These are phyloP conservation scores for Aspergillus phoenicis DNA, from an alignment of 2,329 filamentous ascomycete species.

Conservation along the genomic window DNA sequence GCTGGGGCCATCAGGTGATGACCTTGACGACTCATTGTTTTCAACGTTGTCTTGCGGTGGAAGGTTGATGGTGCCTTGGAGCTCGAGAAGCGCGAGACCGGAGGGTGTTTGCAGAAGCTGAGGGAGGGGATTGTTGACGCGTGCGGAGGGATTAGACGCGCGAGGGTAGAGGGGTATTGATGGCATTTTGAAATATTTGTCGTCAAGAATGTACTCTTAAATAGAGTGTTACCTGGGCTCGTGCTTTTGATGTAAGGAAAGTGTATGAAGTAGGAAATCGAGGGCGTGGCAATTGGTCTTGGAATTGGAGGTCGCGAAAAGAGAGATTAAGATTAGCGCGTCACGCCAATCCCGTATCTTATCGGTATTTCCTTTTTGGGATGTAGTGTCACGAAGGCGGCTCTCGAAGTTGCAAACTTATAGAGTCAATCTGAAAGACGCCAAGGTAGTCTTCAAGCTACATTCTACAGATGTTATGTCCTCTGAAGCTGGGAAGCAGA, in stretches of 20 bases:
- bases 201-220: no score
- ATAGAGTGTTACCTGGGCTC: no score
- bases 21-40: constrained; percentile 33
- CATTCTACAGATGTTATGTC: background rate
- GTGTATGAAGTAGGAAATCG: background rate
- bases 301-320: background rate
- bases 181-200: constrained; percentile 37
- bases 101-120: constrained; percentile 83
- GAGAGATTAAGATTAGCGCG: constrained; percentile 6
- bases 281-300: background rate
- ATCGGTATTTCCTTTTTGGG: background rate
- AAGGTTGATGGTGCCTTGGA: constrained; percentile 88
- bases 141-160: constrained; percentile 1
- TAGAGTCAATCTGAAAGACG: no score
- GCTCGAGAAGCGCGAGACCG: constrained; percentile 84
- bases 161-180: constrained; percentile 43
- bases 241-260: no score
- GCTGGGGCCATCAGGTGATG: constrained; percentile 9
- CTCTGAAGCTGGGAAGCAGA: background rate
- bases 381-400: background rate
- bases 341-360: constrained; percentile 3
- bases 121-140: constrained; percentile 65
- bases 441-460: background rate
- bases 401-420: no score
- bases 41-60: constrained; percentile 49